These are phyloP conservation scores for Quercus tomentella DNA, from an alignment of 331 rosid species.

Conservation along the genomic window DNA sequence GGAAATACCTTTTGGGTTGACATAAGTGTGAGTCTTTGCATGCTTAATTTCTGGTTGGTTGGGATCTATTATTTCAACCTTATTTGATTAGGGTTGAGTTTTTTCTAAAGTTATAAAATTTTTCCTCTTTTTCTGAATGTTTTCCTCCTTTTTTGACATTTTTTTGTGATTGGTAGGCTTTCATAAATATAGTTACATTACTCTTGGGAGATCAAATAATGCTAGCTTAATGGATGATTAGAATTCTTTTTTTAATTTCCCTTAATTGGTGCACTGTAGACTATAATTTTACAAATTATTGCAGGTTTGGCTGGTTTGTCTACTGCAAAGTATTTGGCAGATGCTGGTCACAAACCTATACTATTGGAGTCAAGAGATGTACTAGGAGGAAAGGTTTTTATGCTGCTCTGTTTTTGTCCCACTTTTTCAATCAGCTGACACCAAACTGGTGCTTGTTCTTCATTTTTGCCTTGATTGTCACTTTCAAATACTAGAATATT, in stretches of 20 bases:
- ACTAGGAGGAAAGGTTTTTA: conserved; percentile 93
- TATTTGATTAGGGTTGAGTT: neutral
- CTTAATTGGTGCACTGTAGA: neutral
- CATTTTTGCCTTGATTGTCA: conserved; percentile 17
- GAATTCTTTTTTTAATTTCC: neutral
- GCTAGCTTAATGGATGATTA: neutral
- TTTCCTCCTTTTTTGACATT: neutral
- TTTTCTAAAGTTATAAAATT: neutral
- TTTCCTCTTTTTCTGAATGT: neutral
- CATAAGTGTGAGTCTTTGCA: neutral
- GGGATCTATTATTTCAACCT: neutral
- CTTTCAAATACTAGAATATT: neutral
- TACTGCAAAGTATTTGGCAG: conserved; percentile 95
- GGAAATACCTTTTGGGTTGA: neutral
- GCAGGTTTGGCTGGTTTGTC: conserved; percentile 96
- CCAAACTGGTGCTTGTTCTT: conserved; percentile 3
- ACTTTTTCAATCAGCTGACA: conserved; percentile 13
- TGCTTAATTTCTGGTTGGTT: neutral
- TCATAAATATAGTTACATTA: neutral
- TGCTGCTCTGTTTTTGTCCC: conserved; percentile 26
- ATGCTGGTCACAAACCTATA: conserved; percentile 95
- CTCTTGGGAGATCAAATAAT: neutral
- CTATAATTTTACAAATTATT: conserved; percentile 16
- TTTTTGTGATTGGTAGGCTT: neutral
- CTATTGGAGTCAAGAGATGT: conserved; percentile 93